Evolutionary conservation across 2,329 filamentous ascomycete species (phyloP).

Genomic region (Alternaria arborescens): DNA sequence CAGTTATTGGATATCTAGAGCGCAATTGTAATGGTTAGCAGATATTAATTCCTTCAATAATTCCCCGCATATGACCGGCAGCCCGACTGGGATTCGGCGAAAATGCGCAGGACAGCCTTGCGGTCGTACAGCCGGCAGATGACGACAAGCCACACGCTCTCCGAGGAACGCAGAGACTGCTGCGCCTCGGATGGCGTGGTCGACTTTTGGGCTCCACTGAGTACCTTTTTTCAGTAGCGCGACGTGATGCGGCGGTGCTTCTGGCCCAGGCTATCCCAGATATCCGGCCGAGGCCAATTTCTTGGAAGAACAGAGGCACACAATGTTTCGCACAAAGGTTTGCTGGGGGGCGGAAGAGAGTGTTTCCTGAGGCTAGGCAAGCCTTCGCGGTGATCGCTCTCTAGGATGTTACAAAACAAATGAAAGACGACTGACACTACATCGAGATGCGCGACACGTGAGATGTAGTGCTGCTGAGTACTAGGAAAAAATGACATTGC

Average conservation of each 20-base stretch:
- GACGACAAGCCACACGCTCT: constrained; percentile 28
- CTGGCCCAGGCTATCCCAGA: constrained; percentile 7
- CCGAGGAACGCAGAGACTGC: constrained; percentile 10
- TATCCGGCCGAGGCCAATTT: constrained; percentile 16
- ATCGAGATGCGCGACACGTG: background rate
- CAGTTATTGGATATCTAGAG: constrained; percentile 22
- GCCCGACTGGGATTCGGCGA: background rate
- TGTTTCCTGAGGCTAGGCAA: constrained; percentile 29
- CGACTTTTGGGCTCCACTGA: constrained; percentile 14
- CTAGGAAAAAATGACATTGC: background rate
- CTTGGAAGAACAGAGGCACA: constrained; percentile 14
- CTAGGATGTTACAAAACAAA: background rate
- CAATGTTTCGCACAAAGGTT: constrained; percentile 27
- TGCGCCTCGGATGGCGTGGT: constrained; percentile 28
- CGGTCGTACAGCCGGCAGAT: constrained; percentile 10
- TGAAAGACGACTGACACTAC: background rate
- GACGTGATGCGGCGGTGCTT: constrained; percentile 12
- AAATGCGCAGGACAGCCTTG: constrained; percentile 12
- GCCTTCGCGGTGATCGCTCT: constrained; percentile 5
- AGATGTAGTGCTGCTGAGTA: background rate
- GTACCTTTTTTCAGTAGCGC: constrained; percentile 9
- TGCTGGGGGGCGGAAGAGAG: constrained; percentile 22
- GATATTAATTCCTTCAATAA: constrained; percentile 11
- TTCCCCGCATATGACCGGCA: constrained; percentile 30
- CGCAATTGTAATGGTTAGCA: background rate